Conservation (phyloP, 2,329 filamentous ascomycete genomes). For the Zopfia rhizophila region DNA sequence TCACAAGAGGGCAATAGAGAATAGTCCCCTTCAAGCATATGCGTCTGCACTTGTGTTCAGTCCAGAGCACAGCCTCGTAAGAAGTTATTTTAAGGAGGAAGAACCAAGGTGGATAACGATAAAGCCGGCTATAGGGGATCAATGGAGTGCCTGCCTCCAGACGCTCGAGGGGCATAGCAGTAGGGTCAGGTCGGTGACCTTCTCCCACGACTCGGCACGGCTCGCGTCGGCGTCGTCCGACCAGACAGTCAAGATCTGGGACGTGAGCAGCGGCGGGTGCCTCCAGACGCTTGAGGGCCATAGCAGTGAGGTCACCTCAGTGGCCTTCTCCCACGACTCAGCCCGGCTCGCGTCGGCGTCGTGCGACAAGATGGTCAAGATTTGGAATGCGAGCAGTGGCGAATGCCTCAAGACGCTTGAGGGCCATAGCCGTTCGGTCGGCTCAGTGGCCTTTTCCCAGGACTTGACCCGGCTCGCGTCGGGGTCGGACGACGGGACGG, state of each 20-base stretch:
- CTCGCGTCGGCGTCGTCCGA: conserved; percentile 21
- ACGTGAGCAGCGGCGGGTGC: conserved; percentile 7
- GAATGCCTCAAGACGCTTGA: too few species aligned
- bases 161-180: conserved; percentile 28
- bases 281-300: conserved; percentile 1
- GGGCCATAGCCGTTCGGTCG: too few species aligned
- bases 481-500: too few species aligned
- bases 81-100: conserved; percentile 16
- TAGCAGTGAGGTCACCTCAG: neutral
- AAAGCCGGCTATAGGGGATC: conserved; percentile 17
- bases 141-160: conserved; percentile 23
- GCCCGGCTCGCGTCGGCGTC: too few species aligned
- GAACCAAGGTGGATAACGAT: conserved; percentile 18
- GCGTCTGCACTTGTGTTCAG: conserved; percentile 21
- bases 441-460: too few species aligned
- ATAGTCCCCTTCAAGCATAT: conserved; percentile 28
- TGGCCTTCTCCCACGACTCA: too few species aligned
- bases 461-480: too few species aligned
- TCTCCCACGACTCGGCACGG: conserved; percentile 27
- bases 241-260: conserved; percentile 15
- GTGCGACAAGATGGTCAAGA: too few species aligned
- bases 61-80: conserved; percentile 16
- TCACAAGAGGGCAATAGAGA: conserved; percentile 21
- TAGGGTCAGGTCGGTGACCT: conserved; percentile 15
- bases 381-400: too few species aligned